Evolutionary conservation across 1,284 basidiomycete genomes (phyloP).

Genomic region (Ganoderma sp.): DNA sequence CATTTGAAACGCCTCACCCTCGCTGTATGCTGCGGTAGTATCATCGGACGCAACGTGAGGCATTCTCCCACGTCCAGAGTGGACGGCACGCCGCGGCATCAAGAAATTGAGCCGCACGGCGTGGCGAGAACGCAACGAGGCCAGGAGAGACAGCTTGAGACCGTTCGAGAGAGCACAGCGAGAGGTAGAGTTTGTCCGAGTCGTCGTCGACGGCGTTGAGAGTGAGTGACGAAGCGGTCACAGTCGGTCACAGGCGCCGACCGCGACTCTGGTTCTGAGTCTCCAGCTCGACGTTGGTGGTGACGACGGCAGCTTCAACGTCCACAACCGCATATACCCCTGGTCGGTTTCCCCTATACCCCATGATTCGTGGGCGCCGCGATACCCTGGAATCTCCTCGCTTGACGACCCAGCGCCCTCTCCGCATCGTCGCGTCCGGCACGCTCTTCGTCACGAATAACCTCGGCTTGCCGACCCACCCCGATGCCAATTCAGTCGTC

Average conservation of each 20-base stretch:
- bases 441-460: constrained; percentile 79
- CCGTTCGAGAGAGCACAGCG: background rate
- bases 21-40: constrained; percentile 15
- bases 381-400: constrained; percentile 37
- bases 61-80: background rate
- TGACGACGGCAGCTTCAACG: constrained; percentile 25
- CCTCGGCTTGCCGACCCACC: constrained; percentile 64
- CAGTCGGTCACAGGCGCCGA: background rate
- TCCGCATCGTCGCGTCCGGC: constrained; percentile 77
- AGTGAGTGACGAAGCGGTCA: background rate
- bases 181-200: background rate
- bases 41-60: constrained; percentile 2
- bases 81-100: background rate
- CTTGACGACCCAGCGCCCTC: constrained; percentile 42
- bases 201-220: background rate
- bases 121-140: background rate
- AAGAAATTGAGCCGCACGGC: constrained; percentile 1
- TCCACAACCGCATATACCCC: constrained; percentile 11
- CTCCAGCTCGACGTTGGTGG: constrained; percentile 17
- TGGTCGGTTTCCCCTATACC: background rate
- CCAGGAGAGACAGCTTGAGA: background rate
- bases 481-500: constrained; percentile 58
- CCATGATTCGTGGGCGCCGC: constrained; percentile 43
- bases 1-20: constrained; percentile 24
- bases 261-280: background rate